Conservation (phyloP, 371 early-diverging fungal genomes). For the Parasitella parasitica region DNA sequence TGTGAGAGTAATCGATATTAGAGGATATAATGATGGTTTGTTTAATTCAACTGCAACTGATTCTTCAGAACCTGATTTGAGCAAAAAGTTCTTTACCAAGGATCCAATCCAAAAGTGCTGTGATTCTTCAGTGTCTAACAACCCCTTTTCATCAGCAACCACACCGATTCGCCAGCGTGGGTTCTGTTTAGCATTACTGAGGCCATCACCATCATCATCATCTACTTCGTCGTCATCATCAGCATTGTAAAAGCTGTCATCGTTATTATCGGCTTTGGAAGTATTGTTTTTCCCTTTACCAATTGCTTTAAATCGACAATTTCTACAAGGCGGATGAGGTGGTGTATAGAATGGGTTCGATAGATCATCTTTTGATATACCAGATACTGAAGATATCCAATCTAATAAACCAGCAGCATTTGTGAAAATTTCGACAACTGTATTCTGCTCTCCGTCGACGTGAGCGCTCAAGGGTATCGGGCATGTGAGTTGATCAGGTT, state of each 20-base stretch:
- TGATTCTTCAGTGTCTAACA: neutral
- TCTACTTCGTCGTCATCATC: neutral
- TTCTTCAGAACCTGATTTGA: neutral
- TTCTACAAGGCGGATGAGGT: conserved; percentile 1
- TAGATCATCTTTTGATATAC: conserved; percentile 4
- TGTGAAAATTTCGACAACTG: conserved; percentile 17
- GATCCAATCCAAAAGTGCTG: conserved; percentile 7
- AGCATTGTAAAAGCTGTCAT: neutral
- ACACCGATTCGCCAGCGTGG: conserved; percentile 2
- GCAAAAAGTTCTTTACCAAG: neutral
- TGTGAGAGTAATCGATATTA: too few species aligned
- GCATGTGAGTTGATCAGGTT: conserved; percentile 26
- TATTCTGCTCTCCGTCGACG: neutral
- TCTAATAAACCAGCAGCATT: conserved; percentile 12
- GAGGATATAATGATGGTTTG: too few species aligned
- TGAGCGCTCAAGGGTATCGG: conserved; percentile 16
- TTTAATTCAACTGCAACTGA: neutral
- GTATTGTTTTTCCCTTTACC: neutral
- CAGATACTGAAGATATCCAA: conserved; percentile 20
- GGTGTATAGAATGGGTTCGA: conserved; percentile 20
- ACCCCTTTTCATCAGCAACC: neutral
- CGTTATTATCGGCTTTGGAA: neutral
- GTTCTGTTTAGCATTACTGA: neutral
- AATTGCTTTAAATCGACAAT: neutral
- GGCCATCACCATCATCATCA: too few species aligned